These are phyloP conservation scores for Beauveria asiatica DNA, from an alignment of 2,329 filamentous ascomycete species.

Conservation along the genomic window DNA sequence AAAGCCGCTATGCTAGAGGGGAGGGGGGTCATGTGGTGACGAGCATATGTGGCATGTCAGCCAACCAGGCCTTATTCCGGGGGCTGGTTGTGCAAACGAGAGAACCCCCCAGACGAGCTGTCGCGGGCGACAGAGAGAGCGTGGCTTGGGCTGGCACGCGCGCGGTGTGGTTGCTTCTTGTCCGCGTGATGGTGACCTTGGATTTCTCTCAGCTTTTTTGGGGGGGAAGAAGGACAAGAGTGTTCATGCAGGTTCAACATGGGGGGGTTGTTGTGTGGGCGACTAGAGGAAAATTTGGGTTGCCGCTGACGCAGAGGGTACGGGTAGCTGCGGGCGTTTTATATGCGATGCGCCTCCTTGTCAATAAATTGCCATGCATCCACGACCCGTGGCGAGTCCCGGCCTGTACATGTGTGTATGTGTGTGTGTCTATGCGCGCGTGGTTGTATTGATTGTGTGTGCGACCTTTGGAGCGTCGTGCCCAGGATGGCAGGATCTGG, in stretches of 20 bases:
- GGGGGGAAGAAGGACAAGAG: not conserved
- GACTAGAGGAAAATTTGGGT: not conserved
- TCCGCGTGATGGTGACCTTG: not conserved
- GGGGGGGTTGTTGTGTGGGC: not conserved
- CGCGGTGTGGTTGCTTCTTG: not conserved
- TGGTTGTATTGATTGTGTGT: not conserved
- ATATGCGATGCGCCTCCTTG: not conserved
- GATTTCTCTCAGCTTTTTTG: not conserved
- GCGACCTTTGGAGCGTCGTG: not conserved
- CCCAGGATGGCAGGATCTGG: constrained; percentile 4
- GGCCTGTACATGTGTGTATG: not conserved
- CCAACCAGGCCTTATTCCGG: not conserved
- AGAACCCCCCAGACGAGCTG: not conserved
- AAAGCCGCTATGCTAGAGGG: too few relatives aligned
- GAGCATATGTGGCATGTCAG: constrained; percentile 2
- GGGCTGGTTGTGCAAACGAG: not conserved
- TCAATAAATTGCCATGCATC: not conserved
- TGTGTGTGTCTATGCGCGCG: not conserved
- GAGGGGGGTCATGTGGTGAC: constrained; percentile 1
- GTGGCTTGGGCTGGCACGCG: not conserved
- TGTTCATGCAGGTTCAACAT: not conserved
- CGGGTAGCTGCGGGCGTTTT: constrained; percentile 5
- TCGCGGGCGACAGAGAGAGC: not conserved
- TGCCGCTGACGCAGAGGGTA: constrained; percentile 3
- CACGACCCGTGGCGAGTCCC: not conserved